Base-by-base conservation (phyloP, 129 eudicot species). In the Pittosporum tobira region DNA sequence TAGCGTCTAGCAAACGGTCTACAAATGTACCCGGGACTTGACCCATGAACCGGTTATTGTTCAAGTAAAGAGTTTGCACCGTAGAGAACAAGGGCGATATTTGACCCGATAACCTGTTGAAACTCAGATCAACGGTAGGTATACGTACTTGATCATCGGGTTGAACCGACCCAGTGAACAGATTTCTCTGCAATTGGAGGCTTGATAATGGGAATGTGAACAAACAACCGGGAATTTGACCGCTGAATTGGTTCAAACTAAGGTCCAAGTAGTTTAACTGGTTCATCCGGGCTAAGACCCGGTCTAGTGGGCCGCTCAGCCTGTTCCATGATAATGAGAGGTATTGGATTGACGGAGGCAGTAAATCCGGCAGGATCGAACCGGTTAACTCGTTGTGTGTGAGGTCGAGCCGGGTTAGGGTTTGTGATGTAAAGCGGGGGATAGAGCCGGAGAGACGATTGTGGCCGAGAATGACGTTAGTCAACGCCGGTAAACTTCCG, bases 41-140 rank as follows among this genome's bases (percentile, higher is more conserved):
- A 26, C 97, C 97, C 25, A 70, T 82, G 77, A 90, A 90, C 84
- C 86, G 80, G 94, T 90, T 90, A 44, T 90, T 83, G 30, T 90
- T 90, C 12, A 90, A 73, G 56, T 77, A 90, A 1, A 90, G 78
- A 71, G 76, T 85, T 66, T 80, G 72, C 1, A 85, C 97, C 30
- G 87, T 77, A 2, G 94, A 71, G 37, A 90, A 73, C 71, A 85
- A 18, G 1, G 97, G 94, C 1, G 97, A 90, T 27, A 90, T 78
- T 54, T 61, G 61, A 18, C 97, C 97, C 24, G 78, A 80, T 51
- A 90, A 22, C 68, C 78, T 68, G 76, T 90, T 90, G 66, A 61
- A 83, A 65, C 97, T 90, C 1, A 90, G 72, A 71, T 90, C 97
- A 31, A 85, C 94, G 47, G 89, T 85, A 3, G 63, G 71, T 57